Evolutionary conservation across 306 rosid genomes (phyloP).

Genomic region (Fragaria ananassa): DNA sequence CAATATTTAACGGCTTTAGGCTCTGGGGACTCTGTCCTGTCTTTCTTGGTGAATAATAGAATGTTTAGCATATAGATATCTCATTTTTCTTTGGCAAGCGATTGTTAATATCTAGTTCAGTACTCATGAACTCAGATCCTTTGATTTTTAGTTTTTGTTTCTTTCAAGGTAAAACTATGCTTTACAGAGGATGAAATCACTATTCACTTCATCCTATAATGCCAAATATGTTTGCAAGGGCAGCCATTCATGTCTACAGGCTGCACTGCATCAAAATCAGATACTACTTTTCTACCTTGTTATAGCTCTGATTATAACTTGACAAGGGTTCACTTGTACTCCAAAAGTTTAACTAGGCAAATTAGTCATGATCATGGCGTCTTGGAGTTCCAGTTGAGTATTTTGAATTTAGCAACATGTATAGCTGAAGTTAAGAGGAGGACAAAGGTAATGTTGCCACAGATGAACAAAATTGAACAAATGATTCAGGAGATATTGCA

Average conservation of each 20-base stretch:
- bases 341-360: background rate
- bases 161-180: background rate
- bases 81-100: background rate
- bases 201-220: background rate
- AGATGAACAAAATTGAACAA: background rate
- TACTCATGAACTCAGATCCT: background rate
- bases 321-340: background rate
- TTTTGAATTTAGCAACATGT: background rate
- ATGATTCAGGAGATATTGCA: background rate
- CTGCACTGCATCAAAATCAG: background rate
- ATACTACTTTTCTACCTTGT: background rate
- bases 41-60: slow-evolving; percentile 6
- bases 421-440: background rate
- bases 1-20: background rate
- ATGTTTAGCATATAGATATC: background rate
- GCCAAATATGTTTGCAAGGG: background rate
- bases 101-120: background rate
- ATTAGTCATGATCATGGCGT: background rate
- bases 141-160: background rate
- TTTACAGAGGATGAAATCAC: background rate
- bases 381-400: background rate
- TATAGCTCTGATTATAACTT: background rate
- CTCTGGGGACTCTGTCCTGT: background rate
- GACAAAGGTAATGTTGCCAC: background rate
- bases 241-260: background rate